Conservation (phyloP, 2,329 filamentous ascomycete species). For the Fusarium sororula region DNA sequence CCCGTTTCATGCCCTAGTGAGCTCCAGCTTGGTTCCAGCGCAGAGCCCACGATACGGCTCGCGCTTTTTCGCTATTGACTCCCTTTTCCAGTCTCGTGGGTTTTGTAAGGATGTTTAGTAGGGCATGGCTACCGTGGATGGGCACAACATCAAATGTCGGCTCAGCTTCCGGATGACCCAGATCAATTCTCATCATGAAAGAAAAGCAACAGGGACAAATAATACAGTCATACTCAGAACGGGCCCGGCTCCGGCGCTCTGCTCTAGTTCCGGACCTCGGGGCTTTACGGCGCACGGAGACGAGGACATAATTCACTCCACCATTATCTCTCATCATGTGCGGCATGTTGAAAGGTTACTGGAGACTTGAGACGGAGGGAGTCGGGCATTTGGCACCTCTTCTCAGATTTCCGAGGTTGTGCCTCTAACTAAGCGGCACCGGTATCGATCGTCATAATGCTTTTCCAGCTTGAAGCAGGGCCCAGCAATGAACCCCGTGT, state of each 20-base stretch:
- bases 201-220: slow-evolving; percentile 10
- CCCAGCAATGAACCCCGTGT: slow-evolving; percentile 32
- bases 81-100: slow-evolving; percentile 31
- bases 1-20: slow-evolving; percentile 38
- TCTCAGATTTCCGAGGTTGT: slow-evolving; percentile 11
- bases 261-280: slow-evolving; percentile 21
- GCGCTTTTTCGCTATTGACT: slow-evolving; percentile 30
- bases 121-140: background rate
- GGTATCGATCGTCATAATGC: slow-evolving; percentile 34
- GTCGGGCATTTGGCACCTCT: background rate
- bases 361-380: slow-evolving; percentile 19
- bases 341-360: slow-evolving; percentile 12
- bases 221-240: slow-evolving; percentile 1
- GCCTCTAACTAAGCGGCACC: slow-evolving; percentile 19
- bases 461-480: slow-evolving; percentile 23
- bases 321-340: slow-evolving; percentile 30
- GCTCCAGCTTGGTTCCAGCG: slow-evolving; percentile 27
- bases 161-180: slow-evolving; percentile 21
- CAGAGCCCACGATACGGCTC: slow-evolving; percentile 36
- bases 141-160: slow-evolving; percentile 27
- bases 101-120: slow-evolving; percentile 14
- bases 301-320: slow-evolving; percentile 4
- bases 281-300: slow-evolving; percentile 26
- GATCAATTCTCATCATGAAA: background rate
- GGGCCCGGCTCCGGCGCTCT: slow-evolving; percentile 2